Percentiles rank a stretch among this genome's conserved stretches.
These are phyloP conservation scores for Fusarium buxicola DNA, from an alignment of 2,329 filamentous ascomycete species.

Conservation along the genomic window DNA sequence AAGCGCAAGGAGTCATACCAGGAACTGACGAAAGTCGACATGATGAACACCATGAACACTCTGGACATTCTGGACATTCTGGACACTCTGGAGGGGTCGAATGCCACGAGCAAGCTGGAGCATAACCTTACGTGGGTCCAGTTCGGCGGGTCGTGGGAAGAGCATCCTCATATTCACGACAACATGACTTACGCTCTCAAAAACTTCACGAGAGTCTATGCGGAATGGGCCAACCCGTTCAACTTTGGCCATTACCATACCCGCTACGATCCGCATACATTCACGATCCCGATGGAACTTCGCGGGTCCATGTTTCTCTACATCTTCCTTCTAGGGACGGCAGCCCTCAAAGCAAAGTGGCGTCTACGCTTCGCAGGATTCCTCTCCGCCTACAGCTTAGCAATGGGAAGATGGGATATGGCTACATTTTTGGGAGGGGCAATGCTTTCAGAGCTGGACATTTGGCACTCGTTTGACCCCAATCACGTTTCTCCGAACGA, in stretches of 20 bases:
- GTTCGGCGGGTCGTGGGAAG: constrained; percentile 56
- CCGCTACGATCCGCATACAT: constrained; percentile 56
- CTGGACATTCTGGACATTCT: too few species aligned
- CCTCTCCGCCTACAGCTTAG: constrained; percentile 51
- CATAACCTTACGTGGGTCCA: constrained; percentile 49
- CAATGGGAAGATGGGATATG: constrained; percentile 55
- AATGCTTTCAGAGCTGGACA: constrained; percentile 53
- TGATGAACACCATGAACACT: too few species aligned
- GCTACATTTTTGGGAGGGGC: constrained; percentile 54
- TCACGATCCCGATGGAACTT: constrained; percentile 57
- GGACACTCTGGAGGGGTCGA: constrained; percentile 3
- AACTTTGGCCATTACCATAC: constrained; percentile 54
- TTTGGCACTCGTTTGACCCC: constrained; percentile 41
- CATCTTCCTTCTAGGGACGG: constrained; percentile 54
- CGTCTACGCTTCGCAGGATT: constrained; percentile 46
- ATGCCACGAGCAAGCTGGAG: constrained; percentile 47
- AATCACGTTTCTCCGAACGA: not conserved
- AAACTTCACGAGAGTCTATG: constrained; percentile 53
- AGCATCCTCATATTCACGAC: constrained; percentile 54
- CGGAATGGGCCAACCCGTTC: constrained; percentile 57
- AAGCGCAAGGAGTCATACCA: constrained; percentile 2
- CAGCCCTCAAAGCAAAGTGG: constrained; percentile 51
- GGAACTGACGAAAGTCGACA: too few species aligned
- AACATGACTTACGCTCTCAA: constrained; percentile 53
- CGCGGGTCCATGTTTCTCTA: constrained; percentile 56